Conservation (phyloP, 768 basidiomycete species). For the Mycena sanguinolenta region DNA sequence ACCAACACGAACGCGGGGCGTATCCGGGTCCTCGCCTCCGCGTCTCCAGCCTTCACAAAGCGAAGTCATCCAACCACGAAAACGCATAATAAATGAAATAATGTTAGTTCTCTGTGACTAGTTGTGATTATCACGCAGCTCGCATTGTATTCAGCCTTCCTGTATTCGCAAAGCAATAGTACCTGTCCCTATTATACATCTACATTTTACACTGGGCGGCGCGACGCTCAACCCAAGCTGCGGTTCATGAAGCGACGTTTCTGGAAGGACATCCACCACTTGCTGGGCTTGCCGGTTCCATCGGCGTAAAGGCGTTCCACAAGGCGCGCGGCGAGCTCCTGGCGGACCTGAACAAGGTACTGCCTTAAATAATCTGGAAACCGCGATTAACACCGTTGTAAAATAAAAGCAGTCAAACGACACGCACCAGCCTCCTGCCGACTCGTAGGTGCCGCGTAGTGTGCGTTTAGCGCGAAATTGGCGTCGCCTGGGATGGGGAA, state of each 20-base stretch:
- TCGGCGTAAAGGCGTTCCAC: constrained; percentile 93
- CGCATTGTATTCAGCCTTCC: too few relatives aligned
- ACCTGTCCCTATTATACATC: too few relatives aligned
- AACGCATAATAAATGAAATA: background rate
- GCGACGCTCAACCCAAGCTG: constrained; percentile 71
- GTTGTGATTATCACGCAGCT: background rate
- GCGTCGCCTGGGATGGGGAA: constrained; percentile 97
- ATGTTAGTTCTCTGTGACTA: too few relatives aligned
- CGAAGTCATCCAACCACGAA: background rate
- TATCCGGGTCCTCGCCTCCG: constrained; percentile 17
- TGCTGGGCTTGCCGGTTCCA: constrained; percentile 94
- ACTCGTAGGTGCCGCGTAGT: constrained; percentile 86
- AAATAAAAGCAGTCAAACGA: background rate
- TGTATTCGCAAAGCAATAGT: too few relatives aligned
- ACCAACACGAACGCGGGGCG: constrained; percentile 27
- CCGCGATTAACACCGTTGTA: background rate
- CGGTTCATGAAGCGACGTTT: constrained; percentile 97
- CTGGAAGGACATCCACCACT: constrained; percentile 99
- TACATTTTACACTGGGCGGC: too few relatives aligned
- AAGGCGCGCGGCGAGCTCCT: constrained; percentile 90
- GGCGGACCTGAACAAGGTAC: constrained; percentile 93
- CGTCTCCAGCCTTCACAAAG: constrained; percentile 23
- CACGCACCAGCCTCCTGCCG: constrained; percentile 83
- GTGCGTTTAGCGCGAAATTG: constrained; percentile 91
- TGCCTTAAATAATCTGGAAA: constrained; percentile 87